Evolutionary conservation across 169 alveolate genomes (phyloP), one percentile per base, ranked within the genome.

Genomic region (Eimeria acervulina): DNA sequence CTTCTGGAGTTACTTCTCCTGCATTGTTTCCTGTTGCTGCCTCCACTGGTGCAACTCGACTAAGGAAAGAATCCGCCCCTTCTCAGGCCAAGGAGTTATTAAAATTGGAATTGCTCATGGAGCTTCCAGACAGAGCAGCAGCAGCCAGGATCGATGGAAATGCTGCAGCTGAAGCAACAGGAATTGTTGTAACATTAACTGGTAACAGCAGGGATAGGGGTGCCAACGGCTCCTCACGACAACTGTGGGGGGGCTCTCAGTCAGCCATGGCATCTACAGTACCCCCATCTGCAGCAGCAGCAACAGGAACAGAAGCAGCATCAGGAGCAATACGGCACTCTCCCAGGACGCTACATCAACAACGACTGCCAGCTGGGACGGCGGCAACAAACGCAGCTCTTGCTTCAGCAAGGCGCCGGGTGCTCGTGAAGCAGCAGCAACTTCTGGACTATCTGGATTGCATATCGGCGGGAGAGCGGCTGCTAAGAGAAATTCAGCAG

Each of bases 381-480:
- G 38, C 47, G 31, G 55, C 74, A 55, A 36, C 52, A 21, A 52
- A 21, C 47, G 76, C 70, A 55, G 91, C 91, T 31, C 55, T 83
- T 52, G 76, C 74, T 33, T 74, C 91, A 13, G 91, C 91, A 28
- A 83, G 15, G 42, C 74, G 52, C 36, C 70, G 70, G 74, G 91
- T 83, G 91, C 61, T 33, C 38, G 91, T 52, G 91, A 83, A 83
- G 17, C 91, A 83, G 68, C 70, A 83, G 72, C 91, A 83, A 33
- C 66, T 83, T 21, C 55, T 83, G 91, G 15, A 83, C 74, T 55
- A 55, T 51, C 76, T 83, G 31, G 76, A n/a, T n/a, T 52, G 91
- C 91, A 83, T 83, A 52, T 52, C 68, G 31, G 76, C 85, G n/a
- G 90, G 61, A 36, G 83, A 87, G 83, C 42, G 3, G 66, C 81